phyloP scores from a whole-genome alignment of 202 grass and related monocot species.

The Schoenoplectus tabernaemontani region DNA sequence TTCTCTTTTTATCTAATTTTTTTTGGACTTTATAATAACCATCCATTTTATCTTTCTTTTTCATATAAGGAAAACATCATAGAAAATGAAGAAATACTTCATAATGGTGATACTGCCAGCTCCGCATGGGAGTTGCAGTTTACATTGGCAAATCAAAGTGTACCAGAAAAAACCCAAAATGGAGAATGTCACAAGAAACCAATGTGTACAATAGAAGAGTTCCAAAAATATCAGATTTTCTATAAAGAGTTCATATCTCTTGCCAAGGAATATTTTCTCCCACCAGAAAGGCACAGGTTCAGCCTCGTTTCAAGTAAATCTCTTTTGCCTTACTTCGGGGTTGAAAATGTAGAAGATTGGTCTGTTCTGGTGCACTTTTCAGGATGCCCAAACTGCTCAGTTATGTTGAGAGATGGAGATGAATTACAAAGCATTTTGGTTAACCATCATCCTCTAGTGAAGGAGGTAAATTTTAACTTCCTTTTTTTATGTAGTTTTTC shows the following conservation, averaged over 20 bases:
- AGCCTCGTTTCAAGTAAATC: constrained; percentile 55
- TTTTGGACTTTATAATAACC: too few relatives aligned
- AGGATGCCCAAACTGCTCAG: constrained; percentile 61
- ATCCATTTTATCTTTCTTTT: too few relatives aligned
- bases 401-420: constrained; percentile 56
- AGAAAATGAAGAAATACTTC: constrained; percentile 60
- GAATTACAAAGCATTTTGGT: constrained; percentile 61
- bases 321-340: constrained; percentile 40
- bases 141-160: constrained; percentile 73
- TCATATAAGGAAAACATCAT: constrained; percentile 49
- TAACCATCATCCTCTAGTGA: constrained; percentile 46
- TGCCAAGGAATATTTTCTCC: constrained; percentile 78
- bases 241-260: constrained; percentile 56
- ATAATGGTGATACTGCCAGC: constrained; percentile 35
- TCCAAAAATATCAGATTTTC: constrained; percentile 64
- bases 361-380: constrained; percentile 53
- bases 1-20: constrained; percentile 36
- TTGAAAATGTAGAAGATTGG: constrained; percentile 47
- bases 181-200: constrained; percentile 28
- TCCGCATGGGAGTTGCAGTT: constrained; percentile 62
- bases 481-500: constrained; percentile 2
- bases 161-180: constrained; percentile 35
- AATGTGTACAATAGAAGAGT: constrained; percentile 50
- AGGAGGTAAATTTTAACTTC: constrained; percentile 41
- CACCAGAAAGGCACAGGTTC: constrained; percentile 73